Base-by-base conservation (phyloP, 371 early-diverging fungal genomes). In the Nematocida sp. region DNA sequence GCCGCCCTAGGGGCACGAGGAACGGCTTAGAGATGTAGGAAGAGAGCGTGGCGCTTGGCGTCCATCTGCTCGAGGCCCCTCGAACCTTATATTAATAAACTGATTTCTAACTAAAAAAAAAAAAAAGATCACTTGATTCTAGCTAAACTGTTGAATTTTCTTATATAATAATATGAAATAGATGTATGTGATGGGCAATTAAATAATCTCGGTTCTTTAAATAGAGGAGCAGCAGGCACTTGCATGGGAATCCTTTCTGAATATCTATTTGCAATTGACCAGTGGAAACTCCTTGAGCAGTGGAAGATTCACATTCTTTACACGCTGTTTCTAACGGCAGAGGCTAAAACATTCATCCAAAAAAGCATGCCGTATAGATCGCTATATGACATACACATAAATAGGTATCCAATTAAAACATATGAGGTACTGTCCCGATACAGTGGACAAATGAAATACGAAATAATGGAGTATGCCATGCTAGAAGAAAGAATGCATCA, bases 191-290 rank as follows among this genome's bases (percentile, higher is more conserved):
- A 58, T 27, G n/a, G 58, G 11, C 64, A 64, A 64, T 64, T 64
- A 64, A 64, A 64, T 45, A 64, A 18, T 64, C 15, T 27, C 5
- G 42, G 13, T 39, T 27, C 44, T 42, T 64, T 44, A 64, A 64
- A 20, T 64, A 27, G 42, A 42, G 42, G 42, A 13, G 23, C 64
- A 15, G 7, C 64, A 11, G 45, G 42, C 33, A 1, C 44, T n/a
- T 42, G 11, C 42, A 58, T 72, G 56, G 15, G 72, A 13, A 7
- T 57, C 9, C 42, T 73, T 18, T 40, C 62, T 18, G 50, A 47
- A 27, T 73, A 73, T 58, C 57, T 73, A 4, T 42, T 33, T 13
- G 73, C 62, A 33, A 61, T 73, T 11, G 66, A 73, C 61, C 62
- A 62, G 27, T 73, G 73, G 73, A 61, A 58, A 64, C 39, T 62